A percentile compares a stretch with the other conserved stretches of the same genome.
These are phyloP conservation scores for Sinapis alba DNA, from an alignment of 441 rosid species.

Conservation along the genomic window DNA sequence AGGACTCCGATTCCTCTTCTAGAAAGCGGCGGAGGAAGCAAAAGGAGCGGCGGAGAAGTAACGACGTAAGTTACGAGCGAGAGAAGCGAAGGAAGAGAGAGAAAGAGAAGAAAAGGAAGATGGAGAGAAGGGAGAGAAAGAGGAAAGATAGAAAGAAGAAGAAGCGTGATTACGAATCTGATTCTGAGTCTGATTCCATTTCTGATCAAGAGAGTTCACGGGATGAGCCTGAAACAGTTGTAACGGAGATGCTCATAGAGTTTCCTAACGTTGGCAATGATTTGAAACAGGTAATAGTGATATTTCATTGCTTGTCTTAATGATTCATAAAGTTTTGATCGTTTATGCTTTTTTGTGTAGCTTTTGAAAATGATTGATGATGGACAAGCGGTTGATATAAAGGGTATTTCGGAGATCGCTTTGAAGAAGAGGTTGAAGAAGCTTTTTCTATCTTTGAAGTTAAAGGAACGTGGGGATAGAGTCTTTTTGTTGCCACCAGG, in stretches of 20 bases:
- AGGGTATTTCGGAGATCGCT: slow-evolving; percentile 72
- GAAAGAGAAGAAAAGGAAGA: slow-evolving; percentile 43
- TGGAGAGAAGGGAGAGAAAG: slow-evolving; percentile 19
- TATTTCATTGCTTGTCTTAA: background rate
- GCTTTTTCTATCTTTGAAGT: slow-evolving; percentile 66
- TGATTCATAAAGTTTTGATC: background rate
- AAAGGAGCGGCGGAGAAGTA: slow-evolving; percentile 44
- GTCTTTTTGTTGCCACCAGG: slow-evolving; percentile 63
- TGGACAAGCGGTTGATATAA: slow-evolving; percentile 94
- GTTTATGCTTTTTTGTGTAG: slow-evolving; percentile 33
- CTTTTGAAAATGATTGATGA: slow-evolving; percentile 86
- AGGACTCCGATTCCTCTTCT: slow-evolving; percentile 56
- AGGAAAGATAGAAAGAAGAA: slow-evolving; percentile 28
- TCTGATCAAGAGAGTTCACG: slow-evolving; percentile 39
- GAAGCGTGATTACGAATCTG: slow-evolving; percentile 20
- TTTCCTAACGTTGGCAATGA: slow-evolving; percentile 74
- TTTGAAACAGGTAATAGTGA: slow-evolving; percentile 61
- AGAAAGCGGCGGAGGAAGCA: slow-evolving; percentile 44
- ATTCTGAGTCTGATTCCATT: slow-evolving; percentile 39
- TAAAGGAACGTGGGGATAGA: slow-evolving; percentile 69
- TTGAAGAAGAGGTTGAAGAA: slow-evolving; percentile 65
- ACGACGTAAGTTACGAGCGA: slow-evolving; percentile 53
- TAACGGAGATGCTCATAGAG: slow-evolving; percentile 54
- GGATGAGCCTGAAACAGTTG: slow-evolving; percentile 52
- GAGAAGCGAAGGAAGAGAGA: slow-evolving; percentile 52